Evolutionary conservation across 2,329 filamentous ascomycete genomes (phyloP), one percentile per base, ranked within the genome.

Genomic region (Aspergillus sojae): DNA sequence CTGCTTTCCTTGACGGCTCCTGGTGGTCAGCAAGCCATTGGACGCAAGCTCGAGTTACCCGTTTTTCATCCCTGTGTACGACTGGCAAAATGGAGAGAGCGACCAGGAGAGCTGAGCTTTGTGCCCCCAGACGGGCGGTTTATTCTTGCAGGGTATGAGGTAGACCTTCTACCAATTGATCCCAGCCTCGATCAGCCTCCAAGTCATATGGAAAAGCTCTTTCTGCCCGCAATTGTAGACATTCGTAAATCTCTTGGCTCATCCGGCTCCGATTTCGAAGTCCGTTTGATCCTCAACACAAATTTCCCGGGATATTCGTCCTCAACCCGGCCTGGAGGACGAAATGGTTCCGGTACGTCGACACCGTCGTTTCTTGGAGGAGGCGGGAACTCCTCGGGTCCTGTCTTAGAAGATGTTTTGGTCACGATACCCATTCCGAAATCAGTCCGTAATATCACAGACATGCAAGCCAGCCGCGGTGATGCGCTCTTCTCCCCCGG

Each of bases 41-140:
- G 83, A 19, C 88, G 86, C 66, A 86, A 94, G 41, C 88, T 99
- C 76, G 90, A 96, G 68, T 82, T 97, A 2, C 95, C 94, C 1
- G 93, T 97, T 0, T 99, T 99, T 71, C 95, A 99, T 75, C 95
- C 95, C 0, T 98, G 95, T 72, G 95, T 99, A 10, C 86, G 95
- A 21, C 82, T 99, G 3, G 91, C 90, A n/a, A 86, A 89, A 67
- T 99, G 95, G 95, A 90, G 90, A 70, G 92, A 96, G 71, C 87
- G 88, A 61, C 93, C 94, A 0, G 95, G 95, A 3, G 91, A 97
- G 68, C 83, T 99, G n/a, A 96, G 92, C 74, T 99, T 99, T 73
- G 88, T 99, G 14, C 95, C 95, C 2, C 95, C 95, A 0, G 95
- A 99, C 76, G 95, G 95, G 36, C 88, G 93, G 50, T 99, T 98